A percentile compares a stretch with the other conserved stretches of the same genome.
Evolutionary conservation across 805 yeast genomes (phyloP).

Genomic region (Soucietia sequanensis): DNA sequence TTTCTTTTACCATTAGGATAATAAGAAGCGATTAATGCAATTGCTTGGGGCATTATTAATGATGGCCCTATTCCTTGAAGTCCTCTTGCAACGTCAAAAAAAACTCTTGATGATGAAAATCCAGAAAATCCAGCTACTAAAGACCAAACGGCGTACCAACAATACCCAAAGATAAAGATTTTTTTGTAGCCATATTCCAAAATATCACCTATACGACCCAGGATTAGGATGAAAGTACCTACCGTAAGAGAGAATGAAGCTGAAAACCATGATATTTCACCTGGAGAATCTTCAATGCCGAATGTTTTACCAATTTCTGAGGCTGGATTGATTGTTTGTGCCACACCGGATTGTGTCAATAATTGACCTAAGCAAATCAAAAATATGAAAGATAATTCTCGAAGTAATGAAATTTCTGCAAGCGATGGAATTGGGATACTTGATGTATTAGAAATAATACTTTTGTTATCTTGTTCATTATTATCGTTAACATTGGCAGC

Average conservation of each 20-base stretch:
- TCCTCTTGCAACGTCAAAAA: conserved; percentile 29
- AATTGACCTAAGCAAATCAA: conserved; percentile 26
- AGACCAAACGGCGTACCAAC: conserved; percentile 21
- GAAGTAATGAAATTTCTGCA: conserved; percentile 19
- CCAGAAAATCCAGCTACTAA: conserved; percentile 26
- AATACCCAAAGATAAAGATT: conserved; percentile 24
- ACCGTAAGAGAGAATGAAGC: conserved; percentile 34
- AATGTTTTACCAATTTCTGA: conserved; percentile 20
- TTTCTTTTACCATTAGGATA: conserved; percentile 23
- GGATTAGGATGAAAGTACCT: conserved; percentile 34
- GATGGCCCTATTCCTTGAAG: conserved; percentile 37
- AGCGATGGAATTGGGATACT: conserved; percentile 13
- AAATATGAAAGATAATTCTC: conserved; percentile 23
- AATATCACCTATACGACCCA: conserved; percentile 35
- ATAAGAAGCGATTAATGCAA: conserved; percentile 30
- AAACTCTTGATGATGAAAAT: conserved; percentile 19
- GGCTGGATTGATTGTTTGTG: conserved; percentile 25
- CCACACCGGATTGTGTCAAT: conserved; percentile 27
- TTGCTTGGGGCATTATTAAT: conserved; percentile 32
- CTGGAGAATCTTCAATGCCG: conserved; percentile 20
- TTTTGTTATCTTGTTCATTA: no score
- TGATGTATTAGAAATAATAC: no score
- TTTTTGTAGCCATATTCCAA: conserved; percentile 30
- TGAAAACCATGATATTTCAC: conserved; percentile 35
- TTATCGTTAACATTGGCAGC: no score